Conservation (phyloP, 345 rosid species). For the Combretum micranthum region DNA sequence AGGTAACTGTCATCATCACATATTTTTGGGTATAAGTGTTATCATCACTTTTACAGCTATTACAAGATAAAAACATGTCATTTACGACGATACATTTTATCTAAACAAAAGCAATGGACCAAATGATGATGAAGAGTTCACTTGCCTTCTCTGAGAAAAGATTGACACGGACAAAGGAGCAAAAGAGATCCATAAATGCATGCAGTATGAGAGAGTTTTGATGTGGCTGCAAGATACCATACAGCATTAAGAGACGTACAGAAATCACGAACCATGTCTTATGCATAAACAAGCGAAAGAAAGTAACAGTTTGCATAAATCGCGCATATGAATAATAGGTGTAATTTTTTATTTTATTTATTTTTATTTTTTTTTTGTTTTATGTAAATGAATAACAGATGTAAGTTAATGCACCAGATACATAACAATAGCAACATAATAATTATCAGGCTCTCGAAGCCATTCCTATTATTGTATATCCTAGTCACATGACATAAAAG, state of each 20-base stretch:
- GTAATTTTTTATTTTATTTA: too few relatives aligned
- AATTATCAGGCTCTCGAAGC: background rate
- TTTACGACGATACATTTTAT: background rate
- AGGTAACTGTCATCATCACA: constrained; percentile 58
- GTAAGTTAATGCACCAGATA: too few relatives aligned
- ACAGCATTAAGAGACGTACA: constrained; percentile 52
- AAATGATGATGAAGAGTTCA: constrained; percentile 7
- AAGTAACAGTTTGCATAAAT: too few relatives aligned
- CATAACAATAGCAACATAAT: too few relatives aligned
- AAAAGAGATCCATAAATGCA: constrained; percentile 98
- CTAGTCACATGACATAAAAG: constrained; percentile 14
- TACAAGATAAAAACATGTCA: background rate
- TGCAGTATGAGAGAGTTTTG: constrained; percentile 96
- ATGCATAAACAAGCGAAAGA: background rate
- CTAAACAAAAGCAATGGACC: background rate
- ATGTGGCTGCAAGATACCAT: constrained; percentile 92
- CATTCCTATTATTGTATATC: background rate
- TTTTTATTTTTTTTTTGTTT: too few relatives aligned
- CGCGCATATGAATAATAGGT: too few relatives aligned
- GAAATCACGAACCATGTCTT: background rate
- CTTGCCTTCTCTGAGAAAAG: constrained; percentile 95
- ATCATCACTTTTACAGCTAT: constrained; percentile 6
- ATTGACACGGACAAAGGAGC: constrained; percentile 89
- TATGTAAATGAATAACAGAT: too few relatives aligned
- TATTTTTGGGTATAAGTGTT: background rate